Base-by-base conservation (phyloP, 345 rosid species). In the Dimocarpus longan region DNA sequence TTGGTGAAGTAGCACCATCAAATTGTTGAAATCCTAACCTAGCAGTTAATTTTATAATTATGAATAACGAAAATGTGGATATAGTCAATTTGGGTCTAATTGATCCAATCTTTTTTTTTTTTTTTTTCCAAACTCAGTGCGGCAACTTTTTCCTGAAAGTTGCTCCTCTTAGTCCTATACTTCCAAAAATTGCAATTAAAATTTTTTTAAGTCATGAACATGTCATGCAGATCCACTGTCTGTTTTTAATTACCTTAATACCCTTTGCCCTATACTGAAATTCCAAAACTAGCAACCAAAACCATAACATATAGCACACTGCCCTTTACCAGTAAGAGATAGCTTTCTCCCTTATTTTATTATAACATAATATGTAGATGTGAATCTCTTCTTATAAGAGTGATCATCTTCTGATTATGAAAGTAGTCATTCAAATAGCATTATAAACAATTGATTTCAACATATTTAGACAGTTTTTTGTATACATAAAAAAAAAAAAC, bases 1-100 rank as follows among this genome's bases (percentile, higher is more conserved):
- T 42, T 42, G 44, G 65, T 42, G 68, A 19, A 74, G 56, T 46
- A 44, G 68, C 68, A 74, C 77, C 69, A 50, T 24, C 42, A 4
- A 9, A 3, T 13, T 42, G 16, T 68, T 68, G 57, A 37, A 62
- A 63, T 62, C 43, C 54, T 63, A 43, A 48, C 22, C 26, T 43
- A 32, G 37, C 37, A 32, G 37, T 32, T 32, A 32, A 32, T 32
- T 32, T 2, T 32, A 4, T 43, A 68, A n/a, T 8, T 21, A n/a
- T 69, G 4, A 39, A 69, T 12, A 10, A 1, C 44, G 3, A 68
- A 44, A 11, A n/a, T 42, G 21, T 42, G 1, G 10, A 22, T 22
- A 63, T 22, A 39, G 5, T 3, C 52, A 46, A 7, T 7, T 46
- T 46, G 52, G 12, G 37, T 32, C 37, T 32, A 32, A 32, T 32